Conservation (phyloP, 2,329 filamentous ascomycete genomes). For the Lasiodiplodia sp. region DNA sequence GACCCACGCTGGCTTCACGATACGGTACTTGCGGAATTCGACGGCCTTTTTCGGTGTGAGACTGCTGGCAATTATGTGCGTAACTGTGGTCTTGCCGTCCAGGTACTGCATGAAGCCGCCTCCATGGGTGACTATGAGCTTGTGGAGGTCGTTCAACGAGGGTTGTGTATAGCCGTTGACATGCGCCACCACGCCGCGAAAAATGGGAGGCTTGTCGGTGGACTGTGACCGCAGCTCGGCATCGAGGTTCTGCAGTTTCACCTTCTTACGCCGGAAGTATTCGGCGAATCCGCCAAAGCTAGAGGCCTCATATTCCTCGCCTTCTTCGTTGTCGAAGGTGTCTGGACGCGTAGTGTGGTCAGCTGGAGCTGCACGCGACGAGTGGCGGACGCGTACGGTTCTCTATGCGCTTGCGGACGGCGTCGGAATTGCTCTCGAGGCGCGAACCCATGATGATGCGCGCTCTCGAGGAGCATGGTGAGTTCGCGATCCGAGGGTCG, state of each 20-base stretch:
- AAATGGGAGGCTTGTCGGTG: constrained; percentile 78
- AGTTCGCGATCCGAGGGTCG: background rate
- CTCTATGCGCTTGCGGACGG: constrained; percentile 69
- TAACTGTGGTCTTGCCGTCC: constrained; percentile 92
- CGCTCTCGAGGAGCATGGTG: constrained; percentile 9
- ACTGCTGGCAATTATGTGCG: constrained; percentile 91
- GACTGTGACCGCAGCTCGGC: constrained; percentile 76
- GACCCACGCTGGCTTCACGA: constrained; percentile 95
- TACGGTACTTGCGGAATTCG: constrained; percentile 85
- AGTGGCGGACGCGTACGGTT: constrained; percentile 51
- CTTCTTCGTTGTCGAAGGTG: constrained; percentile 79
- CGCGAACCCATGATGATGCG: constrained; percentile 64
- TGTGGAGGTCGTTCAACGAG: constrained; percentile 86
- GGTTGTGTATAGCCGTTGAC: constrained; percentile 97
- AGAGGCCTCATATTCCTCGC: constrained; percentile 89
- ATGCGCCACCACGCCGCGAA: constrained; percentile 88
- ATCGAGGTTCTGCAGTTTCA: constrained; percentile 96
- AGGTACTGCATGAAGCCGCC: constrained; percentile 94
- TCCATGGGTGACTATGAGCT: constrained; percentile 88
- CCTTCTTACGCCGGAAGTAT: constrained; percentile 94
- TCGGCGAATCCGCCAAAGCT: constrained; percentile 88
- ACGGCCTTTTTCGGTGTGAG: constrained; percentile 91
- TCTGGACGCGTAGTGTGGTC: constrained; percentile 51
- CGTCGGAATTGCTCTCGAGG: constrained; percentile 65
- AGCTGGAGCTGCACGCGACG: background rate